Evolutionary conservation across 2,329 filamentous ascomycete species (phyloP), one percentile per base, ranked within the genome.

Genomic region (Chrysoporthe cubensis): DNA sequence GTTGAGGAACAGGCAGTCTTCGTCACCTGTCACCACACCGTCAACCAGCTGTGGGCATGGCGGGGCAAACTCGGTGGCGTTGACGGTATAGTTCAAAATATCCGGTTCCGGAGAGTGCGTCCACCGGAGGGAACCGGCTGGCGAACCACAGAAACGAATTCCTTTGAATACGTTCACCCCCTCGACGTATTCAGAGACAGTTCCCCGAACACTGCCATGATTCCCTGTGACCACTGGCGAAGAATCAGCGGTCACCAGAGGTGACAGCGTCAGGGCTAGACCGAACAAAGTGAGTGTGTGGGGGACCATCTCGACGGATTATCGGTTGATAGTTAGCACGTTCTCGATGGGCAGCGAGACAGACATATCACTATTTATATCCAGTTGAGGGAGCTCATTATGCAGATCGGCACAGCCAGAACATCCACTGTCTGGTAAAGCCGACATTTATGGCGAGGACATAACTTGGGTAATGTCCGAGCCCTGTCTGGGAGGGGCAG

Each of bases 1-100:
- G 65, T 90, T 85, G 14, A 93, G 80, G 70, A 90, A 90, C 2
- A 94, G 82, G 74, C 92, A 95, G 72, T 92, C 90, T 74, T 91
- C 90, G 0, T 79, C 83, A 4, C 71, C 77, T 21, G 67, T 73
- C n/a, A 4, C 46, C 18, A 42, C 58, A n/a, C 48, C 64, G 21
- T 56, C 16, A 5, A 48, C 58, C 16, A 54, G 57, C 48, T 62
- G 37, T n/a, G 59, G 58, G 50, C 65, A 62, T n/a, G 37, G 40
- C 4, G 59, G 59, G 46, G 32, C 65, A 21, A 62, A 66, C 16
- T 44, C 40, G 48, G 50, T 56, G 14, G 65, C 59, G 34, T 62
- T 48, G 2, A 62, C 56, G 2, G 69, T 64, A 3, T 69, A 70
- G 46, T 52, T 64, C 70, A 71, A 73, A 1, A 64, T 16, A 14